Conservation (phyloP, 257 asterid species). For the Solanum dulcamara region DNA sequence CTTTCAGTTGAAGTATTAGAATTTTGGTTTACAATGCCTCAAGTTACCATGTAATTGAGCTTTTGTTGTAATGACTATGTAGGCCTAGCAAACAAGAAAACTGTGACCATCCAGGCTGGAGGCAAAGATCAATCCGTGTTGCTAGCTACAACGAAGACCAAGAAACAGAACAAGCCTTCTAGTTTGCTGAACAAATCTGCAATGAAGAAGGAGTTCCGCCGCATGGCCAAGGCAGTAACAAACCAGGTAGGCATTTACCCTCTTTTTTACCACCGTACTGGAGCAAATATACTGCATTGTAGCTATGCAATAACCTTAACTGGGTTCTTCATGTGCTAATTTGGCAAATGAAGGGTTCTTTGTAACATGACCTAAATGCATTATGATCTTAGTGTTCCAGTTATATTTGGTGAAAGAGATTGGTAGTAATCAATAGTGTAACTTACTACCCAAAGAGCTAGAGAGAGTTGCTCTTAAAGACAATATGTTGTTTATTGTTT, state of each 20-base stretch:
- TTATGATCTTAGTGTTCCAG: not conserved
- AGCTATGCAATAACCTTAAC: not conserved
- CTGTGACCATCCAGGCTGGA: conserved; percentile 63
- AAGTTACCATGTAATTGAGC: not conserved
- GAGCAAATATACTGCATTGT: not conserved
- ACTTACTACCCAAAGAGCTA: not conserved
- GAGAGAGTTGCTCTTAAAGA: not conserved
- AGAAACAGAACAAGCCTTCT: conserved; percentile 79
- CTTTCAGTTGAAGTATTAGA: not conserved
- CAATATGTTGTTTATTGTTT: not conserved
- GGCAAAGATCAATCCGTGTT: conserved; percentile 75
- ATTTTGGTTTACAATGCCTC: not conserved
- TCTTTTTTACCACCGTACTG: not conserved
- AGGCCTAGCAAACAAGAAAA: conserved; percentile 94
- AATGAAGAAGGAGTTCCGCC: conserved; percentile 76
- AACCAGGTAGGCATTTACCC: conserved; percentile 52
- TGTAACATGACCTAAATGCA: not conserved
- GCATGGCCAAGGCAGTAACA: conserved; percentile 87
- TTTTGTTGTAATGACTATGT: not conserved
- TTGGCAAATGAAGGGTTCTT: not conserved
- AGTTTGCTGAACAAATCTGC: conserved; percentile 44
- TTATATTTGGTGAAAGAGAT: not conserved
- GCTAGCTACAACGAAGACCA: conserved; percentile 78
- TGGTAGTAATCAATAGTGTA: not conserved
- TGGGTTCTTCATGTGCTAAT: not conserved